These are phyloP conservation scores for Theileria annulata DNA, from an alignment of 169 alveolate genomes.

Conservation along the genomic window DNA sequence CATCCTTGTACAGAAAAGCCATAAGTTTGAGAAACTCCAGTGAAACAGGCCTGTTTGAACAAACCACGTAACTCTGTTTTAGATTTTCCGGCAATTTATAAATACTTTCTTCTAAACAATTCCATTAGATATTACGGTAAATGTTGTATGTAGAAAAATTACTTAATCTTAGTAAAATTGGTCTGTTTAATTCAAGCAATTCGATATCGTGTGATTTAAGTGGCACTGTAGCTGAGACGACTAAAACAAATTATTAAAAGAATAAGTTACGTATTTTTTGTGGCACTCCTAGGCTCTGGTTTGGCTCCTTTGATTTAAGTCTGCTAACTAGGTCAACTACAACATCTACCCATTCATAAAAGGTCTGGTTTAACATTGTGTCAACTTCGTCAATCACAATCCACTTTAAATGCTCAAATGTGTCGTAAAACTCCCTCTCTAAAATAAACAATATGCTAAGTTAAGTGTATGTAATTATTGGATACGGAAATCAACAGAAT, in stretches of 20 bases:
- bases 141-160: background rate
- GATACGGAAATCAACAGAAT: conserved; percentile 22
- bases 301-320: background rate
- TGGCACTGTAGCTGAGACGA: conserved; percentile 65
- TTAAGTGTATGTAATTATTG: background rate
- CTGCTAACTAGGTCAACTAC: conserved; percentile 19
- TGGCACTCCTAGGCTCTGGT: conserved; percentile 14
- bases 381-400: conserved; percentile 63
- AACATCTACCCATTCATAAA: conserved; percentile 42
- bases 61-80: conserved; percentile 26
- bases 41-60: conserved; percentile 27
- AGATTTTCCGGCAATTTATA: conserved; percentile 46
- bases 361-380: conserved; percentile 35
- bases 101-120: conserved; percentile 1
- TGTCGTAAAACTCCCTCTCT: conserved; percentile 13
- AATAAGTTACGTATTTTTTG: conserved; percentile 43
- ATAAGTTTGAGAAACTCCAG: conserved; percentile 17
- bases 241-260: background rate
- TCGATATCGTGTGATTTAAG: conserved; percentile 59
- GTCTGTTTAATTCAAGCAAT: conserved; percentile 42
- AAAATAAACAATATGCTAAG: background rate
- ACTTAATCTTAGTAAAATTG: conserved; percentile 32
- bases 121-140: background rate
- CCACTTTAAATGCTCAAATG: conserved; percentile 44
- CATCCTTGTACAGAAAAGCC: background rate